A percentile compares a stretch with the other conserved stretches of the same genome.
These are phyloP conservation scores for Jamesozyma spencerorum DNA, from an alignment of 805 yeast species.

Conservation along the genomic window DNA sequence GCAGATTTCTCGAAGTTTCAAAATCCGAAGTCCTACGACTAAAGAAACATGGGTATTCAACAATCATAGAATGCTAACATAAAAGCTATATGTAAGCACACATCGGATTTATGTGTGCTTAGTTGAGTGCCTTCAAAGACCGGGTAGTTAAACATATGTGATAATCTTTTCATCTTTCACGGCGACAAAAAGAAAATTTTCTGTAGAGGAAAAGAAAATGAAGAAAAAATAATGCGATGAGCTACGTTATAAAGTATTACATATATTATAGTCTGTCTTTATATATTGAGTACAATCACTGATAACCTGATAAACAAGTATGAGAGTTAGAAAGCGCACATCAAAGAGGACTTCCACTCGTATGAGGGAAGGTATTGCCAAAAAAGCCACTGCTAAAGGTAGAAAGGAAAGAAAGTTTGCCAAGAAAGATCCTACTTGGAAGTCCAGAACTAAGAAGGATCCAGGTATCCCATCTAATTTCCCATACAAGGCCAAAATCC, in stretches of 20 bases:
- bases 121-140: no score
- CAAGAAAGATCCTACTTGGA: conserved; percentile 93
- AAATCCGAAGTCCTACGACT: conserved; percentile 2
- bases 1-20: conserved; percentile 27
- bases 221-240: conserved; percentile 12
- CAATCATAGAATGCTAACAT: no score
- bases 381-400: conserved; percentile 86
- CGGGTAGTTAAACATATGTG: no score
- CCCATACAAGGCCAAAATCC: conserved; percentile 84
- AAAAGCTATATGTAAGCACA: no score
- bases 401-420: conserved; percentile 74
- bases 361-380: conserved; percentile 92
- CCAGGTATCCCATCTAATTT: conserved; percentile 92
- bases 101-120: no score
- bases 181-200: conserved; percentile 3
- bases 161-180: no score
- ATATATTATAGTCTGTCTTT: background rate
- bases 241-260: conserved; percentile 9
- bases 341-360: conserved; percentile 88
- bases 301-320: conserved; percentile 8
- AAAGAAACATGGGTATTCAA: no score
- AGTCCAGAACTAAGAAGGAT: conserved; percentile 70
- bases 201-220: background rate
- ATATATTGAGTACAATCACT: background rate
- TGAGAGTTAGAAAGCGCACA: conserved; percentile 52